Evolutionary conservation across 805 yeast genomes (phyloP), one percentile per base, ranked within the genome.

Genomic region (Priceomyces melissophilus): DNA sequence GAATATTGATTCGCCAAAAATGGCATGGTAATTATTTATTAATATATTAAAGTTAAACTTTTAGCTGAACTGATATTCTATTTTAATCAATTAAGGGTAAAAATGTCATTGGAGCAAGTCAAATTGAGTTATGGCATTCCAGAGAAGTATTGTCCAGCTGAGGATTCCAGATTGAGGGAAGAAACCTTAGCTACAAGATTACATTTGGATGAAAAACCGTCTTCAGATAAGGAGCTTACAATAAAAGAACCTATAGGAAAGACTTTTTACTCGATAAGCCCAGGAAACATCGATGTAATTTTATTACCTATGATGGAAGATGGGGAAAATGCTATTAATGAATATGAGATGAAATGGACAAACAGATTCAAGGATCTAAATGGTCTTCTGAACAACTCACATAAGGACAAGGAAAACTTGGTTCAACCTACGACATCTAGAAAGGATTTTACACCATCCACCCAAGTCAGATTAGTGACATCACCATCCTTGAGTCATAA

Each of bases 401-500:
- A 20, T 20, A 20, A 20, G 8, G 14, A 11, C 10, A 4, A 16
- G 9, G 14, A 4, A 2, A 11, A 11, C 23, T 9, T 30, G n/a
- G 17, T 11, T 11, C 15, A 3, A 2, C 2, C 9, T 13, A 11
- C 16, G 10, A 17, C 15, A n/a, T 4, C n/a, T 8, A 35, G 13
- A 15, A 14, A 34, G 12, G 27, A 34, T 10, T n/a, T 11, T 3
- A 16, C 12, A 3, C 16, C 17, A 7, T 30, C 37, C n/a, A 20
- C 31, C 3, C 32, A 32, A 20, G 15, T 42, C 5, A 37, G 51
- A 35, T 48, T 46, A 7, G 32, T 41, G 2, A 8, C 25, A 5
- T 63, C 66, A 23, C 49, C 60, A 7, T 57, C 53, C 37, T 32
- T 41, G 5, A 25, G 13, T 10, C 38, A 38, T 29, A 39, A 39